Conservation (phyloP, 2,329 filamentous ascomycete genomes). For the Phaeoacremonium minimum region DNA sequence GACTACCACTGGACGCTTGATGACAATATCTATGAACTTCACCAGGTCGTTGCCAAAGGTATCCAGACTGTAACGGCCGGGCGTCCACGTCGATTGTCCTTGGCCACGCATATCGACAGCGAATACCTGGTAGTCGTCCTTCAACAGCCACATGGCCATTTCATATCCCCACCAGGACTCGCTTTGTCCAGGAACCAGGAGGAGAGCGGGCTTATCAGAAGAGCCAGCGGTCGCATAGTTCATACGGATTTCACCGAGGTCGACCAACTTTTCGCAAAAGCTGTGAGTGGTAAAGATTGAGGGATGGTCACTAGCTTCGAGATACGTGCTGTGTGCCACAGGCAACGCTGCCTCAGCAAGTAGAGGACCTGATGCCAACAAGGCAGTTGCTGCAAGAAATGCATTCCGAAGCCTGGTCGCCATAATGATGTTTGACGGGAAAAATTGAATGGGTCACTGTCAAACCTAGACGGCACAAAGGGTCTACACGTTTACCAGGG, state of each 20-base stretch:
- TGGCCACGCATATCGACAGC: slow-evolving; percentile 13
- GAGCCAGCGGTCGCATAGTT: slow-evolving; percentile 11
- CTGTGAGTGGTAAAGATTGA: slow-evolving; percentile 7
- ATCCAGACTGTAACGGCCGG: slow-evolving; percentile 12
- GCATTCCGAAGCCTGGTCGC: neutral
- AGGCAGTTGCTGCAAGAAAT: neutral
- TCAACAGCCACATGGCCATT: slow-evolving; percentile 8
- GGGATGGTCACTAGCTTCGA: slow-evolving; percentile 6
- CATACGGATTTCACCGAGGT: slow-evolving; percentile 13
- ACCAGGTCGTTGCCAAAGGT: slow-evolving; percentile 12
- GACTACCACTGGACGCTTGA: slow-evolving; percentile 10
- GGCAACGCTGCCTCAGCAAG: neutral
- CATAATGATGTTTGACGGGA: neutral
- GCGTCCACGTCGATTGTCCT: slow-evolving; percentile 12
- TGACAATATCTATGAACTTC: slow-evolving; percentile 10
- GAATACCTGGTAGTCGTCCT: slow-evolving; percentile 11
- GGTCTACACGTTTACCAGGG: too few species aligned
- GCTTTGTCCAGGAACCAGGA: slow-evolving; percentile 11
- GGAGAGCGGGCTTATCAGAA: slow-evolving; percentile 6
- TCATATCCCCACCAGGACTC: slow-evolving; percentile 14
- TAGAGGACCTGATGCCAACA: neutral
- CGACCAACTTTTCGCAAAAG: slow-evolving; percentile 10
- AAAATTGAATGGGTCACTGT: too few species aligned
- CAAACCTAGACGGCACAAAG: too few species aligned
- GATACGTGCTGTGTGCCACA: slow-evolving; percentile 1